Evolutionary conservation across 2,329 filamentous ascomycete species (phyloP), one percentile per base, ranked within the genome.

Genomic region (Curvularia sp.): DNA sequence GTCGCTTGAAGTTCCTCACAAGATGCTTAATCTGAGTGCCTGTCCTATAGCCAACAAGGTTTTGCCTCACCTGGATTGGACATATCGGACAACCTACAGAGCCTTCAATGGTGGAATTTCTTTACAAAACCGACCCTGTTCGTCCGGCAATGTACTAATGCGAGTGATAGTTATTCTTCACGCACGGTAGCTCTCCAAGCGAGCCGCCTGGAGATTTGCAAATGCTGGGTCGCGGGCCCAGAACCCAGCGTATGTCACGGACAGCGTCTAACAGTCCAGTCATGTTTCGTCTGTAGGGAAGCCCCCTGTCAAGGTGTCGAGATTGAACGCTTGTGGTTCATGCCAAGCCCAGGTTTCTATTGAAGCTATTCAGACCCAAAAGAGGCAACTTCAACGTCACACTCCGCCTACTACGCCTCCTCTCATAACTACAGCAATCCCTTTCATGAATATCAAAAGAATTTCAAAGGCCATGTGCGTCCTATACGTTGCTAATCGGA

Each of bases 311-410:
- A 19, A 15, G n/a, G 12, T 47, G 25, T 43, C 19, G 10, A 48
- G n/a, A 21, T 58, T 7, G 46, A 36, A 30, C 38, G 13, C n/a
- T 53, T 39, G 36, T 30, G 41, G 19, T 38, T 7, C 13, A 23
- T 45, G 68, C 64, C 68, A 72, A 72, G 66, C 48, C 53, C 59
- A 32, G 30, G 45, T 49, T 49, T 57, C 60, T 67, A 71, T 71
- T 67, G 58, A 64, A 47, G 50, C 61, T 75, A 74, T 74, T 74
- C 63, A 72, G 57, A 63, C 63, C 69, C 63, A n/a, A 59, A 70
- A 66, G 32, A 47, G 65, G 64, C 32, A 61, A 66, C 38, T 41
- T 52, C 51, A 61, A 45, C 38, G 56, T 30, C 46, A 54, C 53
- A 21, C 53, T 53, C 64, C 64, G 61, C 62, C 58, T 51, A 55